phyloP scores from a whole-genome alignment of 306 rosid genomes.

The Biancaea sappan region DNA sequence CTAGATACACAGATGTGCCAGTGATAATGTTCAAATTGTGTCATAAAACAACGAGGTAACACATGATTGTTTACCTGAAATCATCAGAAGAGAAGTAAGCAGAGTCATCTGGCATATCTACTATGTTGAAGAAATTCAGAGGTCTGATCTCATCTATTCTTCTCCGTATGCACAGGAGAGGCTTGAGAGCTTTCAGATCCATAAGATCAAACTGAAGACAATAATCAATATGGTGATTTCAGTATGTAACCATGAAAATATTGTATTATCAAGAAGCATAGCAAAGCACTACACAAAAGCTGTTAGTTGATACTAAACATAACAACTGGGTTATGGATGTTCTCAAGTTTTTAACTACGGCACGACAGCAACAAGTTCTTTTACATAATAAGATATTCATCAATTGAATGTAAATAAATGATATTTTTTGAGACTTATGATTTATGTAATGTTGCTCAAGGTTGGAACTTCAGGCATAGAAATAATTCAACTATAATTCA shows the following conservation, averaged over 20 bases:
- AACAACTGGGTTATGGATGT: constrained; percentile 12
- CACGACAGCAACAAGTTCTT: neutral
- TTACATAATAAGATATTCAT: neutral
- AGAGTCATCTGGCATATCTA: constrained; percentile 72
- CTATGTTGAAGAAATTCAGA: constrained; percentile 59
- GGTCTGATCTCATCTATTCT: constrained; percentile 50
- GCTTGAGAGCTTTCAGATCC: constrained; percentile 63
- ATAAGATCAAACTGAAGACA: constrained; percentile 54
- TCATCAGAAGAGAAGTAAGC: constrained; percentile 52
- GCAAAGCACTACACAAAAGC: constrained; percentile 17
- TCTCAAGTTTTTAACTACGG: neutral
- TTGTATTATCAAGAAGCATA: neutral
- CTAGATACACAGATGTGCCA: neutral
- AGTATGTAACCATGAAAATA: constrained; percentile 15
- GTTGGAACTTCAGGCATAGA: constrained; percentile 12
- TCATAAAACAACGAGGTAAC: neutral
- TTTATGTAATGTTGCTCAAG: neutral
- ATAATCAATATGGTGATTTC: constrained; percentile 29
- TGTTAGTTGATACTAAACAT: neutral
- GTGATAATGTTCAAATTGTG: neutral
- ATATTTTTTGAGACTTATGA: neutral
- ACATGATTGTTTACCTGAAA: constrained; percentile 61
- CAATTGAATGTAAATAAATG: neutral
- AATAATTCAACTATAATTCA: neutral
- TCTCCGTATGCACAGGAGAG: constrained; percentile 52